Percentiles rank a stretch among this genome's conserved stretches.
Evolutionary conservation across 495 filamentous ascomycete genomes (phyloP).

Genomic region (Hypomontagnella monticulosa): DNA sequence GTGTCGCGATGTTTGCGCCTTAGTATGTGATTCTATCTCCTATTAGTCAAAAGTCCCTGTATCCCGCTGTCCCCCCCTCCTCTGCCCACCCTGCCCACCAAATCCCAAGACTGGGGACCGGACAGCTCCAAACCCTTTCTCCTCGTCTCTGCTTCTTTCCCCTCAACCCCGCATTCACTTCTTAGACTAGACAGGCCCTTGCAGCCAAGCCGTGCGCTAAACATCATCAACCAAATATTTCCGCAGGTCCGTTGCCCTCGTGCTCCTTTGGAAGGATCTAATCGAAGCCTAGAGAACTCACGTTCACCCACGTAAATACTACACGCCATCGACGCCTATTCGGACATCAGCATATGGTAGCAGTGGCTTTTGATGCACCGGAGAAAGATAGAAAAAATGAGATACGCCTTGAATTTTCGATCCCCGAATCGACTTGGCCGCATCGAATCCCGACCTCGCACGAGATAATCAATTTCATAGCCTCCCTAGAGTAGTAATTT

Average conservation of each 20-base stretch:
- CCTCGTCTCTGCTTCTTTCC: constrained; percentile 16
- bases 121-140: constrained; percentile 14
- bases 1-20: constrained; percentile 24
- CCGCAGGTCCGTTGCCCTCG: constrained; percentile 40
- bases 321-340: constrained; percentile 6
- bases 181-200: constrained; percentile 15
- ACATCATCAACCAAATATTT: constrained; percentile 29
- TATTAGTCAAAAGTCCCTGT: constrained; percentile 29
- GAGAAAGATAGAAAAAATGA: constrained; percentile 2
- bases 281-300: constrained; percentile 7
- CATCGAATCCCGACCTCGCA: constrained; percentile 1
- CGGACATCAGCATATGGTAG: background rate
- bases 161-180: constrained; percentile 36
- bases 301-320: constrained; percentile 17
- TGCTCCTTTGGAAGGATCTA: constrained; percentile 24
- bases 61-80: background rate
- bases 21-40: constrained; percentile 27
- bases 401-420: constrained; percentile 6
- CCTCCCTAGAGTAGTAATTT: background rate
- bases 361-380: background rate
- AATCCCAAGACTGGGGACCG: constrained; percentile 24
- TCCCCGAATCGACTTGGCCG: constrained; percentile 4
- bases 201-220: constrained; percentile 35
- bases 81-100: constrained; percentile 9
- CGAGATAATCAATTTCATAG: constrained; percentile 13